Base-by-base conservation (phyloP, 2,329 filamentous ascomycete species). In the Cladophialophora carrionii region DNA sequence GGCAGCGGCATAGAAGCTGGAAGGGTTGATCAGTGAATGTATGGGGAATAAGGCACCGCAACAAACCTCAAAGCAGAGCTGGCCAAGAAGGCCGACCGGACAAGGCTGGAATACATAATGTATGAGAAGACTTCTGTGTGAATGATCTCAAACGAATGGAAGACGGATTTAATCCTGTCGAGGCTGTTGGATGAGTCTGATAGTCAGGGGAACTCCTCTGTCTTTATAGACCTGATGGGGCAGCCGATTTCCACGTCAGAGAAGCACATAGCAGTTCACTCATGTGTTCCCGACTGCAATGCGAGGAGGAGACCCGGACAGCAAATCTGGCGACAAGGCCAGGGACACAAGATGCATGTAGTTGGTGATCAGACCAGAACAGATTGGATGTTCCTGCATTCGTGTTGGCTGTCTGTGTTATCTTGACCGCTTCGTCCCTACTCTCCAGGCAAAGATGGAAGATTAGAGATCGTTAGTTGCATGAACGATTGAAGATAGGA, bases 151-250 rank as follows among this genome's bases (percentile, higher is more conserved):
- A 54, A 32, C 52, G 52, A 54, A 34, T 32, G 52, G 52, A 34
- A 54, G 52, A 54, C 52, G 29, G 52, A 54, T 14, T 54, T 14
- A 54, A 54, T 54, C 52, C 52, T 54, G 52, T 54, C 52, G 52
- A 34, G 26, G 24, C 24, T 54, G 52, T n/a, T 54, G 24, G n/a
- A n/a, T 9, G 9, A 1, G 14, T 5, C n/a, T 6, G 10, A 20
- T 34, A 4, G 29, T 29, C 29, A 29, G 17, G 29, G 29, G 12
- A 34, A 10, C 8, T 31, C 24, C 8, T 20, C 29, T 2, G 31
- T 10, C 52, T 54, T 54, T 54, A 54, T 54, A 54, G 29, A n/a
- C 20, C 8, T 51, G 20, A 52, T 4, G 48, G 9, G 12, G 14
- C 2, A 52, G 26, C 10, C 6, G 20, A 26, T 24, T 12, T 8